Conservation (phyloP, 164 flowering plant genomes). For the Vitis labrusca region DNA sequence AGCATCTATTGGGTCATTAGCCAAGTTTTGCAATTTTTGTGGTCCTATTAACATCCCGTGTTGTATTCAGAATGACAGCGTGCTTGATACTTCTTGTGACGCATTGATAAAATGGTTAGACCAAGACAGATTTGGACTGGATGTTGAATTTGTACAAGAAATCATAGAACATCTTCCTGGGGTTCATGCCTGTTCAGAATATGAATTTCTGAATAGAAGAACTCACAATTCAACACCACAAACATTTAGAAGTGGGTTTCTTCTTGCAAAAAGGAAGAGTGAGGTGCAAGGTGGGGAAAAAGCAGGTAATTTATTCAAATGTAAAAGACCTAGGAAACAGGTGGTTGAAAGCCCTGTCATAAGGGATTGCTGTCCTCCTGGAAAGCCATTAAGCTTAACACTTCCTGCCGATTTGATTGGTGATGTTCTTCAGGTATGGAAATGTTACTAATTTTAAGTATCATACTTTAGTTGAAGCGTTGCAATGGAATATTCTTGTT, state of each 20-base stretch:
- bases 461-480: too few species aligned
- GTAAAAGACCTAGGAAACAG: conserved; percentile 21
- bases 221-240: conserved; percentile 24
- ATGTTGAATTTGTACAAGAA: conserved; percentile 86
- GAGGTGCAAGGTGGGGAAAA: conserved; percentile 27
- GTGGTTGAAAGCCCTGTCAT: conserved; percentile 20
- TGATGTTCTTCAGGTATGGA: conserved; percentile 82
- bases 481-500: too few species aligned
- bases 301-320: conserved; percentile 26
- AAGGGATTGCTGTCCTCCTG: conserved; percentile 46
- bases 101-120: conserved; percentile 58
- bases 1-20: conserved; percentile 16
- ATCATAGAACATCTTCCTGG: conserved; percentile 83
- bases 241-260: conserved; percentile 62
- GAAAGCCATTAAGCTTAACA: conserved; percentile 57
- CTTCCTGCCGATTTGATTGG: conserved; percentile 71
- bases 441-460: not conserved
- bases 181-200: conserved; percentile 43
- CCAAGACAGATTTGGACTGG: conserved; percentile 85
- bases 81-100: conserved; percentile 29
- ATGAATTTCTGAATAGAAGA: conserved; percentile 51
- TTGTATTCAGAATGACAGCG: conserved; percentile 26
- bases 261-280: conserved; percentile 44
- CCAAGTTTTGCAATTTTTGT: conserved; percentile 49
- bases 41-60: conserved; percentile 30